Conservation (phyloP, 257 asterid species). For the Solanum medicagineum region DNA sequence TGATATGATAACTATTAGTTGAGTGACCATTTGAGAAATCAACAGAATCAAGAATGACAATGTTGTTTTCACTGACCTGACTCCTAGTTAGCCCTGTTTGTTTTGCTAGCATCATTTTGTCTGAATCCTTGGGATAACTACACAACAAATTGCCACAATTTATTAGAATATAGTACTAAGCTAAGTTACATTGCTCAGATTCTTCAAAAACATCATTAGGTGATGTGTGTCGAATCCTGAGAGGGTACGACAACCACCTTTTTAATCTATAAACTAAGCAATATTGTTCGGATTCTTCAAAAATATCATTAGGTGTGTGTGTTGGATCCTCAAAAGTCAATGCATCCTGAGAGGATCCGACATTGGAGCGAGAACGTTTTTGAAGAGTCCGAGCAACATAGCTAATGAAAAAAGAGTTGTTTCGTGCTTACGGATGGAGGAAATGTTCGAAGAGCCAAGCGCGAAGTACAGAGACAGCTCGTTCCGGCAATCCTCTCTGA, state of each 20-base stretch:
- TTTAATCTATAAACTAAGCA: not conserved
- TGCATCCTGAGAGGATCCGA: not conserved
- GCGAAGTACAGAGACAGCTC: slow-evolving; percentile 90
- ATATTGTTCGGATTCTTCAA: not conserved
- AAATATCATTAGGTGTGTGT: not conserved
- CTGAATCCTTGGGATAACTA: slow-evolving; percentile 97
- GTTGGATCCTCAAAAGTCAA: not conserved
- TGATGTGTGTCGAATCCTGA: too few relatives aligned
- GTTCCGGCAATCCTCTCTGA: slow-evolving; percentile 91
- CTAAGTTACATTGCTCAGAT: not conserved
- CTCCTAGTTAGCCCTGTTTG: slow-evolving; percentile 96
- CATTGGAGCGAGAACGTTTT: not conserved
- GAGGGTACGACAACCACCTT: not conserved
- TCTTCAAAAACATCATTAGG: not conserved
- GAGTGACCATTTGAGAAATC: not conserved
- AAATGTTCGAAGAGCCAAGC: slow-evolving; percentile 99
- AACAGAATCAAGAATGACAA: not conserved
- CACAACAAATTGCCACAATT: not conserved
- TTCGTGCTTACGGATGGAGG: slow-evolving; percentile 71
- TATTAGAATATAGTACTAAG: not conserved
- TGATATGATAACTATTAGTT: not conserved
- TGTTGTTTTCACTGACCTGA: slow-evolving; percentile 38
- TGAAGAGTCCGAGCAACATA: not conserved
- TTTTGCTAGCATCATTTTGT: slow-evolving; percentile 89
- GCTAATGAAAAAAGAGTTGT: not conserved